A percentile compares a stretch with the other conserved stretches of the same genome.
Conservation (phyloP, 768 basidiomycete genomes). For the Boletales sp. region DNA sequence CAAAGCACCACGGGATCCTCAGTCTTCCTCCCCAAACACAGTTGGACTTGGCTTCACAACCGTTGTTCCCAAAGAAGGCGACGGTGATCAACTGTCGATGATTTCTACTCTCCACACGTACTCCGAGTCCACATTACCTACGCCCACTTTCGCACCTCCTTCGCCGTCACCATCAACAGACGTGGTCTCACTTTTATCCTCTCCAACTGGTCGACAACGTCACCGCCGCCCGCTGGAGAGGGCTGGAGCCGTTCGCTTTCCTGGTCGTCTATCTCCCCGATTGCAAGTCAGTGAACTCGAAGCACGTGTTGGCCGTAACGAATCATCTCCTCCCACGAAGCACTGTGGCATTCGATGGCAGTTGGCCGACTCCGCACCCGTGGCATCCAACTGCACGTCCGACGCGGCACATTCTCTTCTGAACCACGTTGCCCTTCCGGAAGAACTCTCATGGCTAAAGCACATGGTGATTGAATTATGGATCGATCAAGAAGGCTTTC, state of each 20-base stretch:
- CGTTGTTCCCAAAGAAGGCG: conserved; percentile 12
- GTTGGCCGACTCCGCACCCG: conserved; percentile 5
- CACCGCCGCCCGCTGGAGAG: conserved; percentile 32
- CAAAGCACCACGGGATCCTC: conserved; percentile 14
- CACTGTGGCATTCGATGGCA: conserved; percentile 9
- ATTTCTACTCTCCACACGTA: conserved; percentile 21
- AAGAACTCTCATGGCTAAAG: conserved; percentile 50
- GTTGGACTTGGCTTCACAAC: conserved; percentile 10
- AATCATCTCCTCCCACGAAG: conserved; percentile 3
- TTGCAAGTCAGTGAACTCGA: conserved; percentile 17
- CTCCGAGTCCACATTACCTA: conserved; percentile 19
- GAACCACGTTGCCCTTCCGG: conserved; percentile 28
- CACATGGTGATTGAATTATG: conserved; percentile 55
- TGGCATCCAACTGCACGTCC: conserved; percentile 2
- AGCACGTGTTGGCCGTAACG: background rate
- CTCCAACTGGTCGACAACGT: conserved; percentile 18
- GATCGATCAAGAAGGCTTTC: conserved; percentile 85
- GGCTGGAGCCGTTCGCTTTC: conserved; percentile 29
- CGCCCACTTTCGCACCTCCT: conserved; percentile 27
- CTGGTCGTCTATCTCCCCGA: conserved; percentile 24
- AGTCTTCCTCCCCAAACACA: conserved; percentile 8
- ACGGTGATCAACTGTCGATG: conserved; percentile 11
- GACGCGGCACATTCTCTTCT: conserved; percentile 9
- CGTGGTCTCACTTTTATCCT: conserved; percentile 17
- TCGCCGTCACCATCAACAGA: conserved; percentile 28